Conservation (phyloP, 768 basidiomycete genomes). For the Lentinula sp. region DNA sequence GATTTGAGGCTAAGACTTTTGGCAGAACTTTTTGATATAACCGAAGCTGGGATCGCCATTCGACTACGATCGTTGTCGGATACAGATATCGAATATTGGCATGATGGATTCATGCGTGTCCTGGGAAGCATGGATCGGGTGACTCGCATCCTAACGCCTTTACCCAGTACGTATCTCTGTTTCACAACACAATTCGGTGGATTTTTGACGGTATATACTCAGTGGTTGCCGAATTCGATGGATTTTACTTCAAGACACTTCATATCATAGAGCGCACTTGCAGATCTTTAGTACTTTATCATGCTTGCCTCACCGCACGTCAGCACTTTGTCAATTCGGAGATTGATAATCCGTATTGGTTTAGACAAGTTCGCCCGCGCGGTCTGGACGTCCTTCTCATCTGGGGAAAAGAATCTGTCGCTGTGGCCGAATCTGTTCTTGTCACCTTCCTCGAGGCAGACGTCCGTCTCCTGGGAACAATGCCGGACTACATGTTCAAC, state of each 20-base stretch:
- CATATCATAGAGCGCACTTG: neutral
- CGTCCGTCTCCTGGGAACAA: slow-evolving; percentile 23
- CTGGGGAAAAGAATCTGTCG: slow-evolving; percentile 33
- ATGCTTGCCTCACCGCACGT: neutral
- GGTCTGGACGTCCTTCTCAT: slow-evolving; percentile 26
- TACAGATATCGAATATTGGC: slow-evolving; percentile 16
- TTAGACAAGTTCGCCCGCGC: slow-evolving; percentile 17
- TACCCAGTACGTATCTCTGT: slow-evolving; percentile 4
- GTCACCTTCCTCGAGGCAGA: slow-evolving; percentile 24
- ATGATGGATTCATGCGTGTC: neutral
- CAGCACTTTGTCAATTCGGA: neutral
- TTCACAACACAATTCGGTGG: neutral
- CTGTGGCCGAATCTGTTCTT: slow-evolving; percentile 27
- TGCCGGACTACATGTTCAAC: slow-evolving; percentile 30
- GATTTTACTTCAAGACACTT: slow-evolving; percentile 4
- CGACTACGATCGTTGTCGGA: slow-evolving; percentile 17
- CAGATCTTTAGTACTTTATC: neutral
- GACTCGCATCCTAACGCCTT: slow-evolving; percentile 5
- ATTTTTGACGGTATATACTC: neutral
- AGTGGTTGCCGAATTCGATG: slow-evolving; percentile 2
- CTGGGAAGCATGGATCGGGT: slow-evolving; percentile 20
- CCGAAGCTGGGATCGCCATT: slow-evolving; percentile 20
- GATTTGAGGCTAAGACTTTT: slow-evolving; percentile 26
- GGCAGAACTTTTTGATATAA: slow-evolving; percentile 20
- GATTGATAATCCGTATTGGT: neutral